Evolutionary conservation across 2,329 filamentous ascomycete genomes (phyloP).

Genomic region (Leptographium wingfieldii): DNA sequence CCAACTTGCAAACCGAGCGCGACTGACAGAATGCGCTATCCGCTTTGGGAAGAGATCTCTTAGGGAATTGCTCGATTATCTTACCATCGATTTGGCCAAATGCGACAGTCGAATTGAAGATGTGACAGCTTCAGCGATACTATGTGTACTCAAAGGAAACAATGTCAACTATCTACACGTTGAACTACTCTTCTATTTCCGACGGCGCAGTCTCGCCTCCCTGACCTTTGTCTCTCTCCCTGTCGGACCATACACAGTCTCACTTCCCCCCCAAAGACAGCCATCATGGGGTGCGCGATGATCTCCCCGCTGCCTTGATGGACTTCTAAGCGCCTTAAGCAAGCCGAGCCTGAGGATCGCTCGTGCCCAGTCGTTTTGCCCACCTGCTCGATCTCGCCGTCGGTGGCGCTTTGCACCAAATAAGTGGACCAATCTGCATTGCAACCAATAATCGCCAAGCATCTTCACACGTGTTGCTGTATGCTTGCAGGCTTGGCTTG

Average conservation of each 20-base stretch:
- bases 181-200: neutral
- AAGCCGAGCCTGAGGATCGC: neutral
- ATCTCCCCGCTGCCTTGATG: neutral
- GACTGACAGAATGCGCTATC: neutral
- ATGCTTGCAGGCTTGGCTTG: neutral
- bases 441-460: slow-evolving; percentile 1
- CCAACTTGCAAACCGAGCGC: neutral
- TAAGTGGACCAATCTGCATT: neutral
- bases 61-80: neutral
- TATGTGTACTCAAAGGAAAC: neutral
- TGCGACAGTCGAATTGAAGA: neutral
- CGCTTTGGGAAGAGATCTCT: neutral
- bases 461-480: slow-evolving; percentile 9
- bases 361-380: slow-evolving; percentile 11
- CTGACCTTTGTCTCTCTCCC: neutral
- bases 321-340: neutral
- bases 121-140: neutral
- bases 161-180: neutral
- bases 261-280: too few species aligned
- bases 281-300: neutral
- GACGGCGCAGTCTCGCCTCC: neutral
- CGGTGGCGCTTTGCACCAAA: neutral
- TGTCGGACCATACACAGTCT: neutral
- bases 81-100: neutral
- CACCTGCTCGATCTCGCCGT: slow-evolving; percentile 9